Conservation (phyloP, 163 green algal species). For the Smithsoniella earleae region DNA sequence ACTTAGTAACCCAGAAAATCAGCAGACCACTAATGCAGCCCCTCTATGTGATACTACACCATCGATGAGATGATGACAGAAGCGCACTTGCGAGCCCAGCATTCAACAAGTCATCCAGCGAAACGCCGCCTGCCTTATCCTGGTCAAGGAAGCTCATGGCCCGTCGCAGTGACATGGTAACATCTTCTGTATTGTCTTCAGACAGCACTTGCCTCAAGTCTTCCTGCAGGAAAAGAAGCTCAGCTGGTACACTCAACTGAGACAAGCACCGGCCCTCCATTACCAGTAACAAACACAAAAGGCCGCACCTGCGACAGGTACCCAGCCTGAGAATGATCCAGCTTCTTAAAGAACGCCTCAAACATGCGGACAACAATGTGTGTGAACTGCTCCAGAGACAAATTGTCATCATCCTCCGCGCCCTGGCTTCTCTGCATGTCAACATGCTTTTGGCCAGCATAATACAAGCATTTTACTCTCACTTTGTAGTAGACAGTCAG, state of each 20-base stretch:
- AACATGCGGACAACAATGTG: conserved; percentile 23
- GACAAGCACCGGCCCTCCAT: background rate
- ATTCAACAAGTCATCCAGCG: conserved; percentile 4
- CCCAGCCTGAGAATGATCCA: background rate
- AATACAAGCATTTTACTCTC: no score
- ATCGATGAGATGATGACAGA: no score
- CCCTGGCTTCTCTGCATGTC: background rate
- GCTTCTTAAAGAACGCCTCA: conserved; percentile 12
- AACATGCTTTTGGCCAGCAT: no score
- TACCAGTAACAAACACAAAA: background rate
- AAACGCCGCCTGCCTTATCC: background rate
- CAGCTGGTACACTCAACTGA: background rate
- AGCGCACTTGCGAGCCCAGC: background rate
- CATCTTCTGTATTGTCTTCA: background rate
- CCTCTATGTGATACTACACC: no score
- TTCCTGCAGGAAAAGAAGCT: background rate
- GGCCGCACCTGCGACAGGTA: conserved; percentile 7
- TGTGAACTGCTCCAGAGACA: conserved; percentile 11
- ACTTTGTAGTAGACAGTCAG: no score
- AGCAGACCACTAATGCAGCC: no score
- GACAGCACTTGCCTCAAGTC: conserved; percentile 14
- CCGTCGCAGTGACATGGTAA: background rate
- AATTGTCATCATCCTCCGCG: conserved; percentile 1
- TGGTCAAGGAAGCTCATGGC: background rate
- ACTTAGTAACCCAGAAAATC: no score